Evolutionary conservation across 78 protist genomes (phyloP), one percentile per base, ranked within the genome.

Genomic region (Chrysochromulina parva): DNA sequence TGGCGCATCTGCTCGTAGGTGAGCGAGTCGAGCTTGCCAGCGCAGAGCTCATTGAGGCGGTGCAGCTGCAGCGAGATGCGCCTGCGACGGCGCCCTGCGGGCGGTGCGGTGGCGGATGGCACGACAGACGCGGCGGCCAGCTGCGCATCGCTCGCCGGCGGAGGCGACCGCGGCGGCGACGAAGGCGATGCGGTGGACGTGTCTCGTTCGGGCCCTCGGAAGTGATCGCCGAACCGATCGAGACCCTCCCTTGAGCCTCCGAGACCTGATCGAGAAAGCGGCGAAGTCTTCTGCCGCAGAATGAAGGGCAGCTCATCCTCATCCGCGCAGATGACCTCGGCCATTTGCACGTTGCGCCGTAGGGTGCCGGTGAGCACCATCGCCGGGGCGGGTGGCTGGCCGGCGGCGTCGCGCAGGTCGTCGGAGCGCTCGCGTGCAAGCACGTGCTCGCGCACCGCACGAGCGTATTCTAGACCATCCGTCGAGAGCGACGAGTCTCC

Each of bases 1-100:
- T 2, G 11, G 28, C 50, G 2, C 50, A 65, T 19, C 26, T 65
- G 71, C 9, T 65, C 82, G 55, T 6, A 6, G 3, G 82, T 48
- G 19, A 74, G 55, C n/a, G 57, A 48, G 82, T 74, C 82, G 57
- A 74, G 55, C 55, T 38, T 4, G 82, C 82, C 82, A 2, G 82
- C 82, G 55, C 82, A 74, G 55, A 74, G 82, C 55, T 74, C 82
- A 55, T 74, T 74, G 57, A 74, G 82, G 26, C 82, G 53, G 38
- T 48, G 82, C 24, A 58, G 62, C 62, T 58, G 62, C 26, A 65
- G 28, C 26, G 62, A 20, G 28, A 10, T 65, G 71, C 71, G 71
- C 71, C 28, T 9, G 24, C 71, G 38, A 38, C 38, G 38, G 38
- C 38, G 38, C 38, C 38, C 38, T 38, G 38, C 38, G 38, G 38